Conservation (phyloP, 2,329 filamentous ascomycete species). For the Pezicula neosporulosa region DNA sequence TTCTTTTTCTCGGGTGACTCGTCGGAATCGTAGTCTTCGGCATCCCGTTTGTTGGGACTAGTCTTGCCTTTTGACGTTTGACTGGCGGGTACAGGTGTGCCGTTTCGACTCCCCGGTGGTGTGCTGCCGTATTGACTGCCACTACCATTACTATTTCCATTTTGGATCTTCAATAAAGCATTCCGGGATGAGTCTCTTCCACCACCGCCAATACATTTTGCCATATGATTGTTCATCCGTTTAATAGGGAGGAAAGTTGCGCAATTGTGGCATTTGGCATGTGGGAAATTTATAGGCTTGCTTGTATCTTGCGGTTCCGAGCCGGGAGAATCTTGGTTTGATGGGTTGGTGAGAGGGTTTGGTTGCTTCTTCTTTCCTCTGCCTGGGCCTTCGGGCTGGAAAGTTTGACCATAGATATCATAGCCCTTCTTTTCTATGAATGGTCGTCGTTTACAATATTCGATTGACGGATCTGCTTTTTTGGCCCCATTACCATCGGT, state of each 20-base stretch:
- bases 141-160: constrained; percentile 42
- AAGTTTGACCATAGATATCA: constrained; percentile 81
- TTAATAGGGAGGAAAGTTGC: constrained; percentile 63
- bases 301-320: constrained; percentile 42
- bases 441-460: constrained; percentile 77
- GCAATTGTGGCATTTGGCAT: constrained; percentile 65
- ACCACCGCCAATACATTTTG: constrained; percentile 63
- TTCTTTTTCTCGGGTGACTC: constrained; percentile 26
- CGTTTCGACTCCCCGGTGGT: constrained; percentile 60
- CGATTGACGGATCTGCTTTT: constrained; percentile 62
- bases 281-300: constrained; percentile 62
- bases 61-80: constrained; percentile 14
- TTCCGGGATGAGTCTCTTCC: constrained; percentile 60
- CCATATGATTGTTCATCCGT: constrained; percentile 65
- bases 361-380: constrained; percentile 80
- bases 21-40: constrained; percentile 27
- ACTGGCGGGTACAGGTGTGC: constrained; percentile 49
- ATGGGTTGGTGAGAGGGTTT: constrained; percentile 51
- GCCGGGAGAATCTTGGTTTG: constrained; percentile 41
- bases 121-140: constrained; percentile 51
- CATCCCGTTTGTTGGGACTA: constrained; percentile 27
- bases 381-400: constrained; percentile 69
- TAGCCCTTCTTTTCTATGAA: constrained; percentile 74
- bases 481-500: constrained; percentile 65
- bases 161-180: constrained; percentile 61